Conservation (phyloP, 306 rosid species). For the Cyclanthera cordifolia region DNA sequence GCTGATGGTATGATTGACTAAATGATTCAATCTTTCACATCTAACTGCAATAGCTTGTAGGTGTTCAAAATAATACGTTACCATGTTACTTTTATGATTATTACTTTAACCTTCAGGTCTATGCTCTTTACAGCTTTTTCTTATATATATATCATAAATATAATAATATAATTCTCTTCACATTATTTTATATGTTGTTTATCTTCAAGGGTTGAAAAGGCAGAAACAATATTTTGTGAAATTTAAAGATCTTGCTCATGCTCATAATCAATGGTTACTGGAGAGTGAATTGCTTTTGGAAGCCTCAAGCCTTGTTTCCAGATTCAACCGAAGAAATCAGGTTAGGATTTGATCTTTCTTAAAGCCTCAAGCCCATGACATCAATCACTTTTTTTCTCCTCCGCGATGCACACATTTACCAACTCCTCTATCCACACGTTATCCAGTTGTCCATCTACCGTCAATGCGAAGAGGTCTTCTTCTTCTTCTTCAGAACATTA, state of each 20-base stretch:
- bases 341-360: conserved; percentile 21
- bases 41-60: not conserved
- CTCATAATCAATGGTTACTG: conserved; percentile 47
- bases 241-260: conserved; percentile 55
- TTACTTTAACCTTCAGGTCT: not conserved
- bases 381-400: too few species aligned
- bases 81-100: not conserved
- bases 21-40: not conserved
- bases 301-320: conserved; percentile 37
- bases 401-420: too few species aligned
- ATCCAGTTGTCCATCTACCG: too few species aligned
- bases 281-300: conserved; percentile 42
- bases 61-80: not conserved
- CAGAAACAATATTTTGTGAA: conserved; percentile 46
- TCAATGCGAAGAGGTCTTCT: too few species aligned
- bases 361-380: not conserved
- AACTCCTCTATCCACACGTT: too few species aligned
- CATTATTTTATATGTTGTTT: conserved; percentile 8
- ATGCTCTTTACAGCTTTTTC: not conserved
- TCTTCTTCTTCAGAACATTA: too few species aligned
- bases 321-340: conserved; percentile 36
- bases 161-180: not conserved
- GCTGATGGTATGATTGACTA: conserved; percentile 30
- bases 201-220: conserved; percentile 26
- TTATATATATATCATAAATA: not conserved